Conservation (phyloP, 2,329 filamentous ascomycete genomes). For the Pseudogymnoascus sp. region DNA sequence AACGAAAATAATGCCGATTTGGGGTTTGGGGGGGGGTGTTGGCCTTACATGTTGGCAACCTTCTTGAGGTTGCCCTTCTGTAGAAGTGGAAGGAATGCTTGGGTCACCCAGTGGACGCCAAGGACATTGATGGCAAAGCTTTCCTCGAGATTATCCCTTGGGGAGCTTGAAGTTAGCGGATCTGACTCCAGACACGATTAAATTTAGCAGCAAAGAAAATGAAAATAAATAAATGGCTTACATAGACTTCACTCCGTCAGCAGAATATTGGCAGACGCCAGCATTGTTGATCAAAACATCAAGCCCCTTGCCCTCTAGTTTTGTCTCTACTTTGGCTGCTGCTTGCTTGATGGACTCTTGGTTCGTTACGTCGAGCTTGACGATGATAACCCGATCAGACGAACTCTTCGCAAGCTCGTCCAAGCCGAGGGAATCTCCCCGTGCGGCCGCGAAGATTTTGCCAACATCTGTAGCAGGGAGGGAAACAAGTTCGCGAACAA, state of each 20-base stretch:
- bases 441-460: constrained; percentile 34
- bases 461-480: constrained; percentile 29
- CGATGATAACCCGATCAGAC: constrained; percentile 27
- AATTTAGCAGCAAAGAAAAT: not conserved
- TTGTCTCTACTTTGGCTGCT: constrained; percentile 25
- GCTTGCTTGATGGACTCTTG: constrained; percentile 29
- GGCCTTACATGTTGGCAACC: not conserved
- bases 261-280: constrained; percentile 21
- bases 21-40: constrained; percentile 21
- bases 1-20: constrained; percentile 18
- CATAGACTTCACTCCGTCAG: constrained; percentile 12
- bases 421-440: constrained; percentile 29
- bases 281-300: constrained; percentile 41
- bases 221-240: not conserved
- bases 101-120: constrained; percentile 32
- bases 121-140: constrained; percentile 31
- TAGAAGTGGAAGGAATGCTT: constrained; percentile 31
- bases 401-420: constrained; percentile 29
- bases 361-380: constrained; percentile 33
- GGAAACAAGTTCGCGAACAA: constrained; percentile 24
- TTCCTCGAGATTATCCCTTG: constrained; percentile 22
- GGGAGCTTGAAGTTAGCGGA: not conserved
- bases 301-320: constrained; percentile 32
- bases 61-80: not conserved
- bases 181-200: not conserved